A percentile compares a stretch with the other conserved stretches of the same genome.
Conservation (phyloP, 2,329 filamentous ascomycete genomes). For the Xylariaceae sp. region DNA sequence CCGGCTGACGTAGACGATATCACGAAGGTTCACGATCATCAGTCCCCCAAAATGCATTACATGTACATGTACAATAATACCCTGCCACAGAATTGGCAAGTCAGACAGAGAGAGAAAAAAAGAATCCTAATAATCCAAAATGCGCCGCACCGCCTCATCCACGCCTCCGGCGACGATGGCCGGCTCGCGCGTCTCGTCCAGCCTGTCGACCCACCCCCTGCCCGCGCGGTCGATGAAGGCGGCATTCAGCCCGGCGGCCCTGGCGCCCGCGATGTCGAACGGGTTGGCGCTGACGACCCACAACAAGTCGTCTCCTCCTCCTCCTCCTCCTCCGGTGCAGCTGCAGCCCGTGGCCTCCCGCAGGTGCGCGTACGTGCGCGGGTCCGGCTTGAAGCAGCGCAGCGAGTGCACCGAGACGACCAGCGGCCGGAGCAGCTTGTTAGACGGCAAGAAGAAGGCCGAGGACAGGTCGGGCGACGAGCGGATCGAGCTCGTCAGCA, state of each 20-base stretch:
- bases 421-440: conserved; percentile 41
- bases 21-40: no score
- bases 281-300: conserved; percentile 69
- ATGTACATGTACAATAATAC: no score
- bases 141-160: conserved; percentile 44
- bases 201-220: conserved; percentile 56
- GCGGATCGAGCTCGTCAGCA: conserved; percentile 54
- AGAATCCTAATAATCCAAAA: conserved; percentile 19
- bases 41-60: no score
- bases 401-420: conserved; percentile 52
- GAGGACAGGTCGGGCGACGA: conserved; percentile 48
- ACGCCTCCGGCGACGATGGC: conserved; percentile 47
- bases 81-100: no score
- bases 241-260: conserved; percentile 51
- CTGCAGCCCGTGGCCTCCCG: conserved; percentile 40
- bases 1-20: no score
- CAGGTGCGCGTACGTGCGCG: conserved; percentile 53
- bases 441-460: no score
- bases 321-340: no score
- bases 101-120: no score
- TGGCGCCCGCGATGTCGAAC: conserved; percentile 63
- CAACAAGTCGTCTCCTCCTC: conserved; percentile 39
- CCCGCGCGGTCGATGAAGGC: conserved; percentile 60
- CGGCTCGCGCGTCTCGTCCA: conserved; percentile 44
- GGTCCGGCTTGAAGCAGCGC: conserved; percentile 57